phyloP scores from a whole-genome alignment of 805 yeast genomes.

The Metschnikowia lochheadii region DNA sequence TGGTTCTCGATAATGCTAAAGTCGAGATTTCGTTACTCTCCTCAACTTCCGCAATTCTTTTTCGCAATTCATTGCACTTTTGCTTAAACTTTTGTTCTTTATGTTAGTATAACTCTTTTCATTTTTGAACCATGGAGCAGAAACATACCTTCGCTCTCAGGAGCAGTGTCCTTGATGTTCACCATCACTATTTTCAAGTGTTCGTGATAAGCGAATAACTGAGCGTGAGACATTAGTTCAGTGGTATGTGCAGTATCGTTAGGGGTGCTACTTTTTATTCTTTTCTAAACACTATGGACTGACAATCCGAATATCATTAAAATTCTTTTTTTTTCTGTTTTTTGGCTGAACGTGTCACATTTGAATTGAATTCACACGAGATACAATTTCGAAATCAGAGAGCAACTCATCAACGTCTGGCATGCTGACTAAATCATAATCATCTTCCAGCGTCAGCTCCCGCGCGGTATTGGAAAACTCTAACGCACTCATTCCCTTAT shows the following conservation, averaged over 20 bases:
- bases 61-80: constrained; percentile 69
- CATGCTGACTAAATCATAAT: constrained; percentile 32
- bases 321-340: background rate
- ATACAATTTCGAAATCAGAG: constrained; percentile 38
- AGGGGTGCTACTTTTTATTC: background rate
- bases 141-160: constrained; percentile 41
- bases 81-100: constrained; percentile 45
- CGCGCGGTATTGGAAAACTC: background rate
- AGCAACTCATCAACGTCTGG: constrained; percentile 25
- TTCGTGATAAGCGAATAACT: background rate
- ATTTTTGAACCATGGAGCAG: background rate
- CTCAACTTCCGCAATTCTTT: constrained; percentile 67
- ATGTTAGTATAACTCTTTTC: background rate
- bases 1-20: constrained; percentile 71
- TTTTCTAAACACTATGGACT: background rate
- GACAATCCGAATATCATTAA: background rate
- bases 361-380: constrained; percentile 17
- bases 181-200: constrained; percentile 10
- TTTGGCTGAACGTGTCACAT: background rate
- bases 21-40: constrained; percentile 73
- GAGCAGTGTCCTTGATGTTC: constrained; percentile 21
- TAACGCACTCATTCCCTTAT: too few species aligned
- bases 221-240: constrained; percentile 1
- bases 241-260: background rate
- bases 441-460: constrained; percentile 19